These are phyloP conservation scores for Cynara cardunculus DNA, from an alignment of 129 eudicot species.

Conservation along the genomic window DNA sequence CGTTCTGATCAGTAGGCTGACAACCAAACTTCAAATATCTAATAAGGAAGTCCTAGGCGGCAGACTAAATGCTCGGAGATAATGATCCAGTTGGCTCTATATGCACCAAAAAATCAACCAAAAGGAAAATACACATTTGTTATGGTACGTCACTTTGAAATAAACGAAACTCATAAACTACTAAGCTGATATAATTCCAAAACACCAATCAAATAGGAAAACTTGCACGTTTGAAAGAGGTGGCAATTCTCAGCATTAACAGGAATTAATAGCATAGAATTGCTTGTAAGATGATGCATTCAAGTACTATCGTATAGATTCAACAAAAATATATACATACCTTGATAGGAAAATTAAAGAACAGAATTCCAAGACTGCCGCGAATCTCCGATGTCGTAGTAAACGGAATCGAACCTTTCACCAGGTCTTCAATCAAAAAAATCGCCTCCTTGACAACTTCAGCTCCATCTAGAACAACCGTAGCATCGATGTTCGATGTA, in stretches of 20 bases:
- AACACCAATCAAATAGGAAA: not conserved
- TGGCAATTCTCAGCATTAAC: not conserved
- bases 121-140: not conserved
- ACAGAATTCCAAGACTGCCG: slow-evolving; percentile 49
- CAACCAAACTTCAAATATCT: not conserved
- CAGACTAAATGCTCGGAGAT: not conserved
- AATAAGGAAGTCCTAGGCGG: not conserved
- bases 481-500: slow-evolving; percentile 61
- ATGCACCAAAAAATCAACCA: not conserved
- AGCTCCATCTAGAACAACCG: slow-evolving; percentile 50
- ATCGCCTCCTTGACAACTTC: slow-evolving; percentile 52
- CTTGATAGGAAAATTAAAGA: slow-evolving; percentile 55
- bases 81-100: slow-evolving; percentile 1
- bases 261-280: not conserved
- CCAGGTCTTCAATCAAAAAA: slow-evolving; percentile 56
- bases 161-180: not conserved
- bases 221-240: not conserved
- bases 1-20: not conserved
- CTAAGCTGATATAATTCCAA: not conserved
- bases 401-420: slow-evolving; percentile 53
- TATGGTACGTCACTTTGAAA: not conserved
- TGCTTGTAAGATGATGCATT: not conserved
- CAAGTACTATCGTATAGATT: not conserved
- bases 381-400: slow-evolving; percentile 53
- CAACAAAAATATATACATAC: slow-evolving; percentile 27